phyloP scores from a whole-genome alignment of 169 alveolate species.

The Toxoplasma gondii region DNA sequence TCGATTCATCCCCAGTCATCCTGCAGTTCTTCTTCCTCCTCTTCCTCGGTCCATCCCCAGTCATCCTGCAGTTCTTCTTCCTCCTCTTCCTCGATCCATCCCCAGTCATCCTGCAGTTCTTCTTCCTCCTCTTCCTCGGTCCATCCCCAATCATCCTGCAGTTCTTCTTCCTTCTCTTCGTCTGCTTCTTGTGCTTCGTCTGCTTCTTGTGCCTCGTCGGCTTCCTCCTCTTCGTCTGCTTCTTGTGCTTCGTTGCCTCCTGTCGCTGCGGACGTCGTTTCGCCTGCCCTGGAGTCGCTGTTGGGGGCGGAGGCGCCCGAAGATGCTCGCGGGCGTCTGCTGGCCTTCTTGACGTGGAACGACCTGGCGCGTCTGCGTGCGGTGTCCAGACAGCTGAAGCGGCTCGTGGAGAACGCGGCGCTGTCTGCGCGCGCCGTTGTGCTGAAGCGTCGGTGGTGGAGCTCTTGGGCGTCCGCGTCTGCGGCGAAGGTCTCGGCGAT shows the following conservation, averaged over 20 bases:
- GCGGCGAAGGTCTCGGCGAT: not conserved
- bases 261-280: not conserved
- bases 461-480: not conserved
- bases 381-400: not conserved
- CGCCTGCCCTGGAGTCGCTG: not conserved
- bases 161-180: too few relatives aligned
- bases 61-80: too few relatives aligned
- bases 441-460: not conserved
- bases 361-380: not conserved
- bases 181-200: not conserved
- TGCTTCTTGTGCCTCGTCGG: not conserved
- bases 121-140: too few relatives aligned
- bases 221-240: not conserved
- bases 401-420: not conserved
- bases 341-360: not conserved
- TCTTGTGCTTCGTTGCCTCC: not conserved
- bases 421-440: not conserved
- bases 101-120: too few relatives aligned
- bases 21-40: too few relatives aligned
- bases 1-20: too few relatives aligned
- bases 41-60: too few relatives aligned
- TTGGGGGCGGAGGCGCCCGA: not conserved
- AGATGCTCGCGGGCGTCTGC: not conserved
- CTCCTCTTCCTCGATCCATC: too few relatives aligned
- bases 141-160: too few relatives aligned